These are phyloP conservation scores for Dryas alaskensis DNA, from an alignment of 306 rosid species.

Conservation along the genomic window DNA sequence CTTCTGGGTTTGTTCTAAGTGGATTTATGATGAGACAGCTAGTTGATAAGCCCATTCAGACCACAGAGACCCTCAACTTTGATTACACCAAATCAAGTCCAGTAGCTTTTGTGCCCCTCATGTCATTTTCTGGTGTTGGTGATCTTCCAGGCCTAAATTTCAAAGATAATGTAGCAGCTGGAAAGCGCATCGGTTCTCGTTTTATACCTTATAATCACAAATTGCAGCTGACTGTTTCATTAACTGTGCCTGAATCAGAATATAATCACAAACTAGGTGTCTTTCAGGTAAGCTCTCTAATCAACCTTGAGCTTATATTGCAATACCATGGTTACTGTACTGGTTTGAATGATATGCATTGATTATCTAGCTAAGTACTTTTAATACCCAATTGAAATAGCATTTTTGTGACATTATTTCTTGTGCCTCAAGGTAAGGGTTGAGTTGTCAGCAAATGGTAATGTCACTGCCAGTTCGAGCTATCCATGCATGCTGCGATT, in stretches of 20 bases:
- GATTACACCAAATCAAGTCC: slow-evolving; percentile 32
- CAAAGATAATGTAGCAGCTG: no score
- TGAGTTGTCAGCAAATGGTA: slow-evolving; percentile 30
- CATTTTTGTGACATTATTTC: slow-evolving; percentile 2
- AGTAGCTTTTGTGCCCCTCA: slow-evolving; percentile 27
- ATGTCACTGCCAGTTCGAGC: slow-evolving; percentile 23
- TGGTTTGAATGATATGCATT: no score
- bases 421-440: slow-evolving; percentile 26
- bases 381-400: background rate
- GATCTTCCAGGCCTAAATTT: no score
- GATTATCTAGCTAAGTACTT: no score
- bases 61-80: slow-evolving; percentile 20
- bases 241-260: slow-evolving; percentile 29
- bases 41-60: slow-evolving; percentile 28
- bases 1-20: slow-evolving; percentile 22
- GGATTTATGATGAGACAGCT: slow-evolving; percentile 17
- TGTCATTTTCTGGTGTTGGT: background rate
- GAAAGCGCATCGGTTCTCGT: background rate
- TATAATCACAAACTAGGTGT: slow-evolving; percentile 26
- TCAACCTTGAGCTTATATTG: background rate
- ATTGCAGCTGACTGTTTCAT: slow-evolving; percentile 27
- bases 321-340: background rate
- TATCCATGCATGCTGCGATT: slow-evolving; percentile 29
- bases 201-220: slow-evolving; percentile 26
- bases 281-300: slow-evolving; percentile 24